A percentile compares a stretch with the other conserved stretches of the same genome.
Evolutionary conservation across 805 yeast genomes (phyloP).

Genomic region (Grigorovia yakushimaensis): DNA sequence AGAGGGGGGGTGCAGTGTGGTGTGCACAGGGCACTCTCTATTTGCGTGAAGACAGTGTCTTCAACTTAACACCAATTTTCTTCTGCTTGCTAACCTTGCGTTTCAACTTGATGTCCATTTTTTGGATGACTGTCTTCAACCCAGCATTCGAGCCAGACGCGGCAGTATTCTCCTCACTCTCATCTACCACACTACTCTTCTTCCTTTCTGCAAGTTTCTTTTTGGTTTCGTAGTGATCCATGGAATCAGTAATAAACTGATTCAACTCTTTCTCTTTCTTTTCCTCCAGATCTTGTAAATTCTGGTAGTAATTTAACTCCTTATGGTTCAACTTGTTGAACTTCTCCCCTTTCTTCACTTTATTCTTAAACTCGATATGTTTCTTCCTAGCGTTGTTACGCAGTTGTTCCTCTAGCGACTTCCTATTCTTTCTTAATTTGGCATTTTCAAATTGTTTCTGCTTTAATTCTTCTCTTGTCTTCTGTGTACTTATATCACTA

Average conservation of each 20-base stretch:
- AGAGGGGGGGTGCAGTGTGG: too few species aligned
- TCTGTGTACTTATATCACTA: constrained; percentile 18
- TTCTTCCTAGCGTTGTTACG: constrained; percentile 21
- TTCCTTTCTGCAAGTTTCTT: not conserved
- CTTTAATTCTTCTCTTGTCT: constrained; percentile 13
- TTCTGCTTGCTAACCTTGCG: not conserved
- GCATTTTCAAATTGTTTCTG: constrained; percentile 17
- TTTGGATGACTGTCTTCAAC: not conserved
- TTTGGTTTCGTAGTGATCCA: constrained; percentile 4
- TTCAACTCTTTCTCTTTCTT: constrained; percentile 7
- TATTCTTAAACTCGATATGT: constrained; percentile 17
- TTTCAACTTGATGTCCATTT: not conserved
- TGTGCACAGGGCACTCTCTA: too few species aligned
- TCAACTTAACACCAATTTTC: not conserved
- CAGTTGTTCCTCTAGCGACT: constrained; percentile 25
- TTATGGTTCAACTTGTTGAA: constrained; percentile 20
- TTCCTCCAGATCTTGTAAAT: constrained; percentile 3
- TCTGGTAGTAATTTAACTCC: constrained; percentile 16
- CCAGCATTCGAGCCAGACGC: not conserved
- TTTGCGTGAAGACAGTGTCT: too few species aligned
- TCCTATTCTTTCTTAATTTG: constrained; percentile 14
- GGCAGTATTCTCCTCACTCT: not conserved
- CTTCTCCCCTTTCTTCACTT: constrained; percentile 20
- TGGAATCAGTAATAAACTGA: constrained; percentile 2
- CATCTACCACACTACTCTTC: too few species aligned